A percentile compares a stretch with the other conserved stretches of the same genome.
These are phyloP conservation scores for Trichoderma semiorbis DNA, from an alignment of 2,329 filamentous ascomycete species.

Conservation along the genomic window DNA sequence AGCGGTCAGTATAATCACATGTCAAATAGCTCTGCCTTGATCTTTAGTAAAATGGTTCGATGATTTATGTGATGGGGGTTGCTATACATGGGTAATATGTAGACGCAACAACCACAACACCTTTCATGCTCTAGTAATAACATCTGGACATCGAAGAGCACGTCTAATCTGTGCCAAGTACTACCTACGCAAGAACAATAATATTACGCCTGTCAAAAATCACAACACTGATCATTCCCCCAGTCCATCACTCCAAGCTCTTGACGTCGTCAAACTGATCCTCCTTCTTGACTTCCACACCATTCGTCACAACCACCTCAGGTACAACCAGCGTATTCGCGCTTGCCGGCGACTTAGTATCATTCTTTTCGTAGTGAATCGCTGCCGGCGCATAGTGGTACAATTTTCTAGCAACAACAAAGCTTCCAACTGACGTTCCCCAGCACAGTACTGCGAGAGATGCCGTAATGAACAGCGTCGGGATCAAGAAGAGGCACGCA, in stretches of 20 bases:
- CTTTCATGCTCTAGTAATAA: not conserved
- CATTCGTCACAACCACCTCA: not conserved
- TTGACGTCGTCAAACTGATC: not conserved
- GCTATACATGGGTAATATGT: not conserved
- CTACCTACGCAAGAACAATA: not conserved
- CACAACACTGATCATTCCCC: not conserved
- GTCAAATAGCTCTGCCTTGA: not conserved
- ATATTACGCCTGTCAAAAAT: not conserved
- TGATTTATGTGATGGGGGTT: not conserved
- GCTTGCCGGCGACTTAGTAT: not conserved
- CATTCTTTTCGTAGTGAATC: not conserved
- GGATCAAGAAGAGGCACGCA: slow-evolving; percentile 64
- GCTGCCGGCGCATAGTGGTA: slow-evolving; percentile 37
- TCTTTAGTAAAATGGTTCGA: not conserved
- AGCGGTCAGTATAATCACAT: not conserved
- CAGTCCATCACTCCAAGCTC: not conserved
- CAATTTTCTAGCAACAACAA: slow-evolving; percentile 46
- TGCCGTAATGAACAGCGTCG: slow-evolving; percentile 64
- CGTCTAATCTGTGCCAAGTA: not conserved
- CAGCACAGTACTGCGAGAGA: slow-evolving; percentile 62
- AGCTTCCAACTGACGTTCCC: slow-evolving; percentile 63
- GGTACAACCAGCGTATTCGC: not conserved
- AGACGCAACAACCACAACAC: not conserved
- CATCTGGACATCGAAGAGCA: not conserved
- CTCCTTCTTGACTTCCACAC: not conserved